Evolutionary conservation across 495 filamentous ascomycete species (phyloP), one percentile per base, ranked within the genome.

Genomic region (Annulohypoxylon nitens): DNA sequence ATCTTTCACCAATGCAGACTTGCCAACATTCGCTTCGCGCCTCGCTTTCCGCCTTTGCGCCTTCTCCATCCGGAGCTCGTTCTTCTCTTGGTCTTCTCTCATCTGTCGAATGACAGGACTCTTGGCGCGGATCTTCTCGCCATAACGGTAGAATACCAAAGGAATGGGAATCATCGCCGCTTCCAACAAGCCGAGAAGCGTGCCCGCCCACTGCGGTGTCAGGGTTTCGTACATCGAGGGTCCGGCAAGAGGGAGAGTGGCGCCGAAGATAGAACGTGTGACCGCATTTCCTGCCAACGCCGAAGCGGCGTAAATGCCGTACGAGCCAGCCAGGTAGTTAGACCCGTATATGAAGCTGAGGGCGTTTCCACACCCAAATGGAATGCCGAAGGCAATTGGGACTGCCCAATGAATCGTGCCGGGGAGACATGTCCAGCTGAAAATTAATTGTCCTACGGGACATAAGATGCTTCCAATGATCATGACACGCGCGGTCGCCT

Each of bases 241-340:
- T 0, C 91, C 93, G 12, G 91, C 91, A 0, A 97, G 81, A 2
- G 93, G 93, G 50, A 97, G 81, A 0, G 88, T 86, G 8, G 88
- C 93, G 34, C 93, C 93, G 25, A 93, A 76, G 2, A 86, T 25
- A 55, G 84, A 89, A n/a, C 93, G 83, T 23, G 91, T 82, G 4
- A 96, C 90, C 0, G 89, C 85, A 70, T 95, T 95, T 0, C 92
- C 92, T 0, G 93, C 93, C 36, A 96, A 78, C 0, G 93, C 93
- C 12, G 88, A 90, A 0, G 93, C 93, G 0, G 92, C 88, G 74
- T 90, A 95, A 57, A 93, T 87, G 34, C 91, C 93, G 76, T 97
- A 97, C 14, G 88, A 87, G 33, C 89, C 84, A 5, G 93, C 92
- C 0, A 97, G 83, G 76, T 97, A 97, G 69, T 93, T 94, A 12